Percentiles rank a stretch among this genome's conserved stretches.
phyloP scores from a whole-genome alignment of 176 grass and related monocot species.

The Alloteropsis semialata region DNA sequence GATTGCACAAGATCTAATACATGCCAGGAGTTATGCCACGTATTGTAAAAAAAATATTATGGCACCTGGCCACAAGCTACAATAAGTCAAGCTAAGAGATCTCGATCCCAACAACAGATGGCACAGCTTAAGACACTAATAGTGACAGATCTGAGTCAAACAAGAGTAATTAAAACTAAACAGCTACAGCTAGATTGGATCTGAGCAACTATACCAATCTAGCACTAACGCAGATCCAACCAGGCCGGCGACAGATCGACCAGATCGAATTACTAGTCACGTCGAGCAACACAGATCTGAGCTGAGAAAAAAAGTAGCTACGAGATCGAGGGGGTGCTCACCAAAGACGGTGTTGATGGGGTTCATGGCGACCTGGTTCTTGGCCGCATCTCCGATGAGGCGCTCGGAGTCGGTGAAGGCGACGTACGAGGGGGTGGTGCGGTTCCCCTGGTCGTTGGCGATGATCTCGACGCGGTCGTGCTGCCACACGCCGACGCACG shows the following conservation, averaged over 20 bases:
- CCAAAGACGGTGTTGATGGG: conserved; percentile 78
- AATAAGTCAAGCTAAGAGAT: neutral
- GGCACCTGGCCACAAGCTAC: neutral
- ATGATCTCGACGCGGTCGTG: conserved; percentile 97
- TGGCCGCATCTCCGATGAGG: conserved; percentile 64
- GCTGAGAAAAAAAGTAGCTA: neutral
- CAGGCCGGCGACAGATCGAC: neutral
- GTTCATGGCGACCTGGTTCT: conserved; percentile 83
- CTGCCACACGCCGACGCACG: conserved; percentile 96
- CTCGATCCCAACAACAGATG: neutral
- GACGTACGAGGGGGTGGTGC: conserved; percentile 90
- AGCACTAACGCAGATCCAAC: neutral
- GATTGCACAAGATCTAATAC: neutral
- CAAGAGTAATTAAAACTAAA: neutral
- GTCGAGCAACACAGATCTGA: conserved; percentile 12
- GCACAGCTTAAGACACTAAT: neutral
- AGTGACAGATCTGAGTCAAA: neutral
- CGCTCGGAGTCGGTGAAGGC: conserved; percentile 86
- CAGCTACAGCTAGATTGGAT: neutral
- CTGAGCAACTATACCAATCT: neutral
- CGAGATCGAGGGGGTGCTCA: conserved; percentile 6
- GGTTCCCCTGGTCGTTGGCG: conserved; percentile 96
- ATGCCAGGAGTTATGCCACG: neutral
- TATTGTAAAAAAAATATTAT: too few relatives aligned
- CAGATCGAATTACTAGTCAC: neutral